A percentile compares a stretch with the other conserved stretches of the same genome.
Conservation (phyloP, 148 eudicot species). For the Rhododendron molle region DNA sequence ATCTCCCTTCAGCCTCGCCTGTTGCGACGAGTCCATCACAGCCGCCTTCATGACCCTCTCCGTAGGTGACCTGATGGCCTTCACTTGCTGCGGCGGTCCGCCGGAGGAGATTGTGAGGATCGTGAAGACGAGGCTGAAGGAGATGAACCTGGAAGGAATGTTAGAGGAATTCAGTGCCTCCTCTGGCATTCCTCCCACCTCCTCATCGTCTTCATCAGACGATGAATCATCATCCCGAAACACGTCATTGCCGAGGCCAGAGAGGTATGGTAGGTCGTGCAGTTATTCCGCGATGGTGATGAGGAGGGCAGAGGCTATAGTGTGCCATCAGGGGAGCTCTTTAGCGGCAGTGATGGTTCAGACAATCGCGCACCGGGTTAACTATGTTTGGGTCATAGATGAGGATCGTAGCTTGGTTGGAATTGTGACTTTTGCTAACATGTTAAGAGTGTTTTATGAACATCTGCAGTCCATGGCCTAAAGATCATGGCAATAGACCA, state of each 20-base stretch:
- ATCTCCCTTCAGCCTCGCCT: slow-evolving; percentile 57
- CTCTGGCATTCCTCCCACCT: not conserved
- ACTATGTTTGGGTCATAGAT: slow-evolving; percentile 82
- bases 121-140: slow-evolving; percentile 46
- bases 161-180: slow-evolving; percentile 33
- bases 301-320: slow-evolving; percentile 57
- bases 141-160: slow-evolving; percentile 46
- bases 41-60: slow-evolving; percentile 67
- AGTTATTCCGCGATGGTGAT: slow-evolving; percentile 58
- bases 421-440: slow-evolving; percentile 62
- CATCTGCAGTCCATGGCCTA: slow-evolving; percentile 39
- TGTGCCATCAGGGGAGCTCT: slow-evolving; percentile 70
- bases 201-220: slow-evolving; percentile 34
- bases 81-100: slow-evolving; percentile 69
- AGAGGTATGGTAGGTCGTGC: slow-evolving; percentile 38
- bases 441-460: slow-evolving; percentile 55
- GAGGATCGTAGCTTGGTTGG: slow-evolving; percentile 51
- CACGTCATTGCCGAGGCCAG: slow-evolving; percentile 6
- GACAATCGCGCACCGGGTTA: slow-evolving; percentile 74
- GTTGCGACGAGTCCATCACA: slow-evolving; percentile 49
- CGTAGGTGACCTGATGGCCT: slow-evolving; percentile 74
- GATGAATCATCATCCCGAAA: slow-evolving; percentile 36
- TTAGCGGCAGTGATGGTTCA: slow-evolving; percentile 87
- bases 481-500: not conserved
- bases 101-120: slow-evolving; percentile 54